Conservation (phyloP, 495 filamentous ascomycete genomes). For the Lasiosphaeris hirsuta region DNA sequence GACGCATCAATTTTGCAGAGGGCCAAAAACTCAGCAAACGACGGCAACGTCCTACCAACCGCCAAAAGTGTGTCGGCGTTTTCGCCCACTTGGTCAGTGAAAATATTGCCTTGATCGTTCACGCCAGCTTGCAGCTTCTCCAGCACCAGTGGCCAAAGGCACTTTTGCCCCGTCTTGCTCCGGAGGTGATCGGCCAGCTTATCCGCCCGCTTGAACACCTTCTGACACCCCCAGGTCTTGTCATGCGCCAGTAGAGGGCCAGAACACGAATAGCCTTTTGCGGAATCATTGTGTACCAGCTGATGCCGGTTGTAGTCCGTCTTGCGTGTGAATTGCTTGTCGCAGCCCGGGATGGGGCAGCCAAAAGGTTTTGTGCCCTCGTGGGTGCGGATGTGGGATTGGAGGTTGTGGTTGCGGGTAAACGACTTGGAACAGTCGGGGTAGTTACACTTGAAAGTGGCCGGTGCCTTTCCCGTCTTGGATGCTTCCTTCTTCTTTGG, state of each 20-base stretch:
- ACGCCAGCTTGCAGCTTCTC: background rate
- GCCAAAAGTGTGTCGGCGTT: conserved; percentile 1
- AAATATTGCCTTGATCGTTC: background rate
- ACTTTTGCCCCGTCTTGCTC: conserved; percentile 30
- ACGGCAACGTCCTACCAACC: background rate
- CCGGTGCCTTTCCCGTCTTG: background rate
- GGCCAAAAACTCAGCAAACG: background rate
- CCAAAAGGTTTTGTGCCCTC: conserved; percentile 42
- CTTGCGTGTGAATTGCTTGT: conserved; percentile 35
- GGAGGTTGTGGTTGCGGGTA: conserved; percentile 48
- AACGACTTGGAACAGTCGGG: conserved; percentile 43
- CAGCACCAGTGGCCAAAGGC: conserved; percentile 16
- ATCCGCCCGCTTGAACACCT: conserved; percentile 25
- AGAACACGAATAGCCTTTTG: conserved; percentile 33
- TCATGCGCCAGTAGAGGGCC: conserved; percentile 22
- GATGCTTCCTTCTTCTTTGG: background rate
- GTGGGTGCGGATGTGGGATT: conserved; percentile 44
- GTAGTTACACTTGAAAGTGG: conserved; percentile 34
- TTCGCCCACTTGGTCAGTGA: background rate
- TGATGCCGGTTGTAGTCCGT: conserved; percentile 45
- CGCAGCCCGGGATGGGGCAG: conserved; percentile 26
- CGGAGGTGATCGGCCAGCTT: conserved; percentile 25
- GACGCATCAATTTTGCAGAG: background rate
- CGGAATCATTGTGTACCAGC: conserved; percentile 35
- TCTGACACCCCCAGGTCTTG: conserved; percentile 22